These are phyloP conservation scores for Micractinium sp. DNA, from an alignment of 139 green algal genomes.

Conservation along the genomic window DNA sequence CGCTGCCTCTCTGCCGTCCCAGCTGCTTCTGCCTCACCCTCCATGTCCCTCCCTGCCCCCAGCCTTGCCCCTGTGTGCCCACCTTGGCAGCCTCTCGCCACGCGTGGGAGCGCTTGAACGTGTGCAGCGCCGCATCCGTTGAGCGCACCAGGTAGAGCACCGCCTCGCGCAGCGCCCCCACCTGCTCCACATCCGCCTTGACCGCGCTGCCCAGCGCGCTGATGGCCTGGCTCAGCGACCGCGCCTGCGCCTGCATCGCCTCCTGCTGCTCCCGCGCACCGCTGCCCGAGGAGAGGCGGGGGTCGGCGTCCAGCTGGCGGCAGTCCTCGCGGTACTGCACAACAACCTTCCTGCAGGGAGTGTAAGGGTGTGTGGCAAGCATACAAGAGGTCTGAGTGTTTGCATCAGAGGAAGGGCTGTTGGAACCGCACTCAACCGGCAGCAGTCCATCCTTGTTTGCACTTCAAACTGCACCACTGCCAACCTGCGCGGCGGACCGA, in stretches of 20 bases:
- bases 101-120: slow-evolving; percentile 46
- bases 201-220: slow-evolving; percentile 13
- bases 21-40: too few species aligned
- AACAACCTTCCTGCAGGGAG: slow-evolving; percentile 39
- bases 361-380: neutral
- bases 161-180: slow-evolving; percentile 30
- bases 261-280: slow-evolving; percentile 23
- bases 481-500: too few species aligned
- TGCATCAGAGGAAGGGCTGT: neutral
- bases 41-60: too few species aligned
- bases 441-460: neutral
- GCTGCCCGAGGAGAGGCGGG: slow-evolving; percentile 23
- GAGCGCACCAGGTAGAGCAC: slow-evolving; percentile 44
- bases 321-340: slow-evolving; percentile 47
- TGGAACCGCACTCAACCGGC: neutral
- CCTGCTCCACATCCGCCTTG: slow-evolving; percentile 29
- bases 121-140: slow-evolving; percentile 46
- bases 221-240: slow-evolving; percentile 30
- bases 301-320: slow-evolving; percentile 47
- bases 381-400: neutral
- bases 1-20: too few species aligned
- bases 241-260: slow-evolving; percentile 25
- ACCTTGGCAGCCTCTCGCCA: slow-evolving; percentile 48
- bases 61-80: neutral
- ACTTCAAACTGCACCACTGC: too few species aligned